phyloP scores from a whole-genome alignment of 2,329 filamentous ascomycete species.

The Lithohypha guttulata region DNA sequence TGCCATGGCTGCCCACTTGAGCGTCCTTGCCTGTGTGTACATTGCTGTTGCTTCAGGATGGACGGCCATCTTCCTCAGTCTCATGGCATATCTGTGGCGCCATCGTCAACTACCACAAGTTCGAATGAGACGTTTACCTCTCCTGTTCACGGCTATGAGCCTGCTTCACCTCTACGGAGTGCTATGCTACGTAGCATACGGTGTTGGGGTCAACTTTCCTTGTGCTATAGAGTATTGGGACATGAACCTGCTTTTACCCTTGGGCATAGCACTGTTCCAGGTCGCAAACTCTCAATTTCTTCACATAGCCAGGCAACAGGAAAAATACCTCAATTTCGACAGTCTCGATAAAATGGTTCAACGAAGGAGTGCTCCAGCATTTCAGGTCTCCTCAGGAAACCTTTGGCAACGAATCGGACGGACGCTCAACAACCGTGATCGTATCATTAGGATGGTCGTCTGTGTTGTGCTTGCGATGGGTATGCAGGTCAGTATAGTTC shows the following conservation, averaged over 20 bases:
- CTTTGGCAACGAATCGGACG: background rate
- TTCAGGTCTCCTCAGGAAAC: background rate
- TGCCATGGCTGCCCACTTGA: no score
- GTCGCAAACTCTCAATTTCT: conserved; percentile 49
- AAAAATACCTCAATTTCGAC: conserved; percentile 17
- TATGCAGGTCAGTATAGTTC: conserved; percentile 36
- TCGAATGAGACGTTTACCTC: conserved; percentile 22
- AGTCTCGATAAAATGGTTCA: background rate
- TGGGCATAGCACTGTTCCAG: conserved; percentile 53
- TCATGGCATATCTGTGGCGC: conserved; percentile 7
- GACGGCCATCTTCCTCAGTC: conserved; percentile 10
- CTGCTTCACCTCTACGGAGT: conserved; percentile 24
- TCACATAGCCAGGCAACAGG: conserved; percentile 45
- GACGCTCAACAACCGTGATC: background rate
- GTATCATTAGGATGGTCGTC: conserved; percentile 2
- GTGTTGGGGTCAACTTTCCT: conserved; percentile 25
- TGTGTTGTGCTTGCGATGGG: conserved; percentile 42
- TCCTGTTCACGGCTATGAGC: conserved; percentile 20
- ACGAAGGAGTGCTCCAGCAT: background rate
- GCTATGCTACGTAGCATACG: conserved; percentile 22
- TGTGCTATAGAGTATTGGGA: conserved; percentile 50
- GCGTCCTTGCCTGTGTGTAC: conserved; percentile 1
- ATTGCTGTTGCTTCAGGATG: conserved; percentile 6
- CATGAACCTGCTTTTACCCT: conserved; percentile 51
- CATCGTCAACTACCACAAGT: conserved; percentile 19